A percentile compares a stretch with the other conserved stretches of the same genome.
Evolutionary conservation across 108 stramenopile species (phyloP).

Genomic region (Fragilaria crotonensis): DNA sequence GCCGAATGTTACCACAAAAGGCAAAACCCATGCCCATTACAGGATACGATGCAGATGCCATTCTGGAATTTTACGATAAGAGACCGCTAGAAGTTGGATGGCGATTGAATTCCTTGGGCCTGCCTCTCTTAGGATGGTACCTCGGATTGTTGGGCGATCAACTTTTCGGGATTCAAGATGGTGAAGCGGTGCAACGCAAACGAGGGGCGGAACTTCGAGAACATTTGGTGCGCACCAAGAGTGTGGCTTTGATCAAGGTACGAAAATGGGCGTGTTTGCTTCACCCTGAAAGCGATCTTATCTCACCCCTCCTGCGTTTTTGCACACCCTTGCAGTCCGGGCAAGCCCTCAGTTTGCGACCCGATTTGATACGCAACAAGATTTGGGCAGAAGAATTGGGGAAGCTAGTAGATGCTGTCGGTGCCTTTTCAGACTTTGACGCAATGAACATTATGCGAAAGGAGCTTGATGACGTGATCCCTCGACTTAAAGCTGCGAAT

Average conservation of each 20-base stretch:
- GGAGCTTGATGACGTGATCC: slow-evolving; percentile 53
- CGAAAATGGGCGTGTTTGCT: not conserved
- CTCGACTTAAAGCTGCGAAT: slow-evolving; percentile 29
- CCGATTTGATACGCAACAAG: slow-evolving; percentile 62
- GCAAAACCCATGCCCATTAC: slow-evolving; percentile 50
- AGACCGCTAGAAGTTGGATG: slow-evolving; percentile 66
- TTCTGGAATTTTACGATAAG: slow-evolving; percentile 57
- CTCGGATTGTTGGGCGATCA: slow-evolving; percentile 60
- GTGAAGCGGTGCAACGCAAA: slow-evolving; percentile 48
- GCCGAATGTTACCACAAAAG: slow-evolving; percentile 30
- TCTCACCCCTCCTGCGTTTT: not conserved
- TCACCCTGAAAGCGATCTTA: not conserved
- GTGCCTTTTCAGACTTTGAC: slow-evolving; percentile 63
- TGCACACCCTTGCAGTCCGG: slow-evolving; percentile 34
- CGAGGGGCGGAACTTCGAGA: slow-evolving; percentile 65
- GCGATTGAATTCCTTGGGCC: slow-evolving; percentile 62
- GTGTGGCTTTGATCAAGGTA: slow-evolving; percentile 67
- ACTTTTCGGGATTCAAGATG: slow-evolving; percentile 34
- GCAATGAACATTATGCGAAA: slow-evolving; percentile 73
- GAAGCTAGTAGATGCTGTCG: slow-evolving; percentile 82
- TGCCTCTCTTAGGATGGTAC: slow-evolving; percentile 77
- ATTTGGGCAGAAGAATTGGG: slow-evolving; percentile 82
- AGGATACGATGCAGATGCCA: slow-evolving; percentile 68
- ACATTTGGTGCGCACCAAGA: slow-evolving; percentile 53
- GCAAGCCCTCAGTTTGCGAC: slow-evolving; percentile 77